These are phyloP conservation scores for Emericellopsis cladophorae DNA, from an alignment of 2,329 filamentous ascomycete genomes.

Conservation along the genomic window DNA sequence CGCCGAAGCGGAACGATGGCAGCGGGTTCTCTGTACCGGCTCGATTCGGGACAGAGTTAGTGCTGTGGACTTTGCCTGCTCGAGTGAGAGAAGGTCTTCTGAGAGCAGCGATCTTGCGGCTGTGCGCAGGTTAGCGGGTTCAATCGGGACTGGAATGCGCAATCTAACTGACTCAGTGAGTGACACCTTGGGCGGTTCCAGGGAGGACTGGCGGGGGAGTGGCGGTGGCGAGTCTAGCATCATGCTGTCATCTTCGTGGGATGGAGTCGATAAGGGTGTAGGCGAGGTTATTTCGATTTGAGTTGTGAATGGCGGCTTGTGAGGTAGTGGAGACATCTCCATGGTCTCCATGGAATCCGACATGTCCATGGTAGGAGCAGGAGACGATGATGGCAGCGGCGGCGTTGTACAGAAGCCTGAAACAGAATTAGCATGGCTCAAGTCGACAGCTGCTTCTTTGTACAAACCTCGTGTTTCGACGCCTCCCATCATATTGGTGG, in stretches of 20 bases:
- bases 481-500: conserved; percentile 21
- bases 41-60: conserved; percentile 49
- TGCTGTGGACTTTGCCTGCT: conserved; percentile 59
- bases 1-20: conserved; percentile 65
- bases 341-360: conserved; percentile 76
- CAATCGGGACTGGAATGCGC: conserved; percentile 6
- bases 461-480: conserved; percentile 21
- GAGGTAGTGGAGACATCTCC: conserved; percentile 87
- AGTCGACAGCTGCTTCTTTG: background rate
- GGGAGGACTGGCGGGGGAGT: conserved; percentile 29
- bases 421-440: conserved; percentile 8
- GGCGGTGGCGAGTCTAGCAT: conserved; percentile 44
- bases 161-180: conserved; percentile 37
- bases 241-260: conserved; percentile 32
- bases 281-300: conserved; percentile 62
- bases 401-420: conserved; percentile 71
- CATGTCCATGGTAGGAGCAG: conserved; percentile 55
- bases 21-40: conserved; percentile 50
- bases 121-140: conserved; percentile 21
- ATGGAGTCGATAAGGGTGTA: conserved; percentile 43
- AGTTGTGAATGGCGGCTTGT: conserved; percentile 61
- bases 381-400: conserved; percentile 72
- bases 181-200: conserved; percentile 35
- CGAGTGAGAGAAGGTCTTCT: conserved; percentile 64
- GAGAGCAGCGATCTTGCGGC: conserved; percentile 53